Evolutionary conservation across 352 stramenopile species (phyloP).

Genomic region (Globisporangium rhizosaccharum): DNA sequence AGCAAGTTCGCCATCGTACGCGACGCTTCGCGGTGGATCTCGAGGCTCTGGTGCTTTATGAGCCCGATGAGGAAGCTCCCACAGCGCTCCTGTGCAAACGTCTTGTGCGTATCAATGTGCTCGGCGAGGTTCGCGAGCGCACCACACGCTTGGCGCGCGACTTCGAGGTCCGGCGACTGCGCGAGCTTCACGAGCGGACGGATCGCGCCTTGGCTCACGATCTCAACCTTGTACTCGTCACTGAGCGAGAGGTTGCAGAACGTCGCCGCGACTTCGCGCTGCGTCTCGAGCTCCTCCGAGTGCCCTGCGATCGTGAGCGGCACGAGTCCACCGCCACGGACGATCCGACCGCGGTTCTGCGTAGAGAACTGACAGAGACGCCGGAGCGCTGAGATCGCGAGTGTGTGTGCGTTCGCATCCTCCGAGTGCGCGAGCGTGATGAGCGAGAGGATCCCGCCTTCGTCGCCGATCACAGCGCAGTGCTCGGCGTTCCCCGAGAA

Average conservation of each 20-base stretch:
- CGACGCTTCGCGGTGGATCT: conserved; percentile 93
- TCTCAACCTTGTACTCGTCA: conserved; percentile 89
- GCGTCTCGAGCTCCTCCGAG: conserved; percentile 90
- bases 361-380: conserved; percentile 88
- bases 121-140: conserved; percentile 93
- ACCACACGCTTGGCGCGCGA: conserved; percentile 86
- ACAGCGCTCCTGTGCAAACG: conserved; percentile 73
- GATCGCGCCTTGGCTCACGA: conserved; percentile 79
- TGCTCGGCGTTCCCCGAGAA: conserved; percentile 87
- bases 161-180: conserved; percentile 89
- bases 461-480: conserved; percentile 82
- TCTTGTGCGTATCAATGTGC: conserved; percentile 90
- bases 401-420: conserved; percentile 87
- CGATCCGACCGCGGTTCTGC: conserved; percentile 86
- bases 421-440: conserved; percentile 86
- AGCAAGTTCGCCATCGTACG: conserved; percentile 93
- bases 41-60: conserved; percentile 81
- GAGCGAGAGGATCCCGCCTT: conserved; percentile 88
- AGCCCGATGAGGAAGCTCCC: conserved; percentile 70
- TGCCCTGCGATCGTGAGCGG: conserved; percentile 83
- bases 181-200: conserved; percentile 78
- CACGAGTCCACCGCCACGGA: conserved; percentile 80
- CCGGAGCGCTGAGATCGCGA: conserved; percentile 90
- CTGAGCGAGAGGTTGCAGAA: conserved; percentile 93
- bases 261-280: conserved; percentile 91